phyloP scores from a whole-genome alignment of 768 basidiomycete genomes.

The Naganishia friedmannii region DNA sequence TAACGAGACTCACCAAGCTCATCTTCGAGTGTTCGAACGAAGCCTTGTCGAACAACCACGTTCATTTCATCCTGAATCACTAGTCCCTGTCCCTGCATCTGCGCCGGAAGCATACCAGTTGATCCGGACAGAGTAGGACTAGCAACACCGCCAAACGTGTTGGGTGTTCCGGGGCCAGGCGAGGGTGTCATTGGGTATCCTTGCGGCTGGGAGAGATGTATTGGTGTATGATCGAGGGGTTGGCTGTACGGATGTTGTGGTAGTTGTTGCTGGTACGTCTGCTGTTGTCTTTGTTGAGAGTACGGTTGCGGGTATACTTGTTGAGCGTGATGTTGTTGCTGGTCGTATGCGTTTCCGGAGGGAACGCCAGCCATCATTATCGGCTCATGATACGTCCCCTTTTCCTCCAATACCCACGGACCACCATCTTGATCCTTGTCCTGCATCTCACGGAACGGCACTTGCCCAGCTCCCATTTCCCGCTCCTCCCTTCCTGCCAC shows the following conservation, averaged over 20 bases:
- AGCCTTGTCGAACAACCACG: constrained; percentile 48
- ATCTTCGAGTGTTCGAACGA: constrained; percentile 48
- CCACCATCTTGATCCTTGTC: constrained; percentile 23
- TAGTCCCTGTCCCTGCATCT: not conserved
- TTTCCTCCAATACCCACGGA: constrained; percentile 17
- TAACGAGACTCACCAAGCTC: constrained; percentile 45
- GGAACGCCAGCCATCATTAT: not conserved
- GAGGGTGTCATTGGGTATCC: constrained; percentile 10
- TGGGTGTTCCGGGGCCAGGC: not conserved
- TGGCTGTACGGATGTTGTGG: not conserved
- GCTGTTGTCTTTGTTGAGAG: not conserved
- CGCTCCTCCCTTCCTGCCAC: constrained; percentile 1
- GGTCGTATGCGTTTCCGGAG: constrained; percentile 9
- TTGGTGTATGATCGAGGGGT: not conserved
- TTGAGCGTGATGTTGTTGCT: not conserved
- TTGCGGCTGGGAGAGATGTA: constrained; percentile 1
- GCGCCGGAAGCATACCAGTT: not conserved
- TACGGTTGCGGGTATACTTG: not conserved
- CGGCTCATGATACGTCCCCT: constrained; percentile 8
- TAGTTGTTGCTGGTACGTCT: not conserved
- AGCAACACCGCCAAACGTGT: not conserved
- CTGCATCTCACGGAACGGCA: constrained; percentile 7
- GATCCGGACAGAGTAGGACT: constrained; percentile 7
- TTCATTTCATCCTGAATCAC: constrained; percentile 42
- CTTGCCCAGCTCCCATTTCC: constrained; percentile 12